Conservation (phyloP, 768 basidiomycete species). For the Hirschioporus abietinus region DNA sequence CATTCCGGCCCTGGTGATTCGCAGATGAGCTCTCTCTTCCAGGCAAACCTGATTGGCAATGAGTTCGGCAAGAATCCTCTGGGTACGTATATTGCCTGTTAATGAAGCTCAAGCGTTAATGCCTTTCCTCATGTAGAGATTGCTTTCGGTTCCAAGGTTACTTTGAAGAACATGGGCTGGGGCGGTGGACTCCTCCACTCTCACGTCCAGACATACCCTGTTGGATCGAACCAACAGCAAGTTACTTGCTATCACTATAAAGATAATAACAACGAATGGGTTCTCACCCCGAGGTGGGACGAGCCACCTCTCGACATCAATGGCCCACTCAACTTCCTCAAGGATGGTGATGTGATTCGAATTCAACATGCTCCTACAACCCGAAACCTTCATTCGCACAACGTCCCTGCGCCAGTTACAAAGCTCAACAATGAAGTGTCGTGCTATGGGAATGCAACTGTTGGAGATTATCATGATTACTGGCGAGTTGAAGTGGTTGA, state of each 20-base stretch:
- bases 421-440: constrained; percentile 91
- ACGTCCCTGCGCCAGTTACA: constrained; percentile 79
- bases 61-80: constrained; percentile 90
- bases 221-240: constrained; percentile 91
- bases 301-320: constrained; percentile 61
- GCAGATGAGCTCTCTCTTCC: constrained; percentile 98
- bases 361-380: constrained; percentile 78
- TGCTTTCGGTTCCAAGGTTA: constrained; percentile 85
- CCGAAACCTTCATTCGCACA: constrained; percentile 91
- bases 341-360: constrained; percentile 73
- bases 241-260: constrained; percentile 99
- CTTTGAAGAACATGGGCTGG: constrained; percentile 96
- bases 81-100: constrained; percentile 37
- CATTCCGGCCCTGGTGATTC: constrained; percentile 95
- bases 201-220: constrained; percentile 91
- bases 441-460: constrained; percentile 84
- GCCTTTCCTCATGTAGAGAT: constrained; percentile 47
- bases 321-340: constrained; percentile 62
- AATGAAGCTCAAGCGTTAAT: constrained; percentile 1
- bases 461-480: constrained; percentile 86
- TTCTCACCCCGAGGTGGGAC: constrained; percentile 76
- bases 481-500: constrained; percentile 95
- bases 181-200: constrained; percentile 96
- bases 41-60: constrained; percentile 92
- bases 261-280: constrained; percentile 95